phyloP scores from a whole-genome alignment of 2,329 filamentous ascomycete genomes.

The Hypoxylon sp. region DNA sequence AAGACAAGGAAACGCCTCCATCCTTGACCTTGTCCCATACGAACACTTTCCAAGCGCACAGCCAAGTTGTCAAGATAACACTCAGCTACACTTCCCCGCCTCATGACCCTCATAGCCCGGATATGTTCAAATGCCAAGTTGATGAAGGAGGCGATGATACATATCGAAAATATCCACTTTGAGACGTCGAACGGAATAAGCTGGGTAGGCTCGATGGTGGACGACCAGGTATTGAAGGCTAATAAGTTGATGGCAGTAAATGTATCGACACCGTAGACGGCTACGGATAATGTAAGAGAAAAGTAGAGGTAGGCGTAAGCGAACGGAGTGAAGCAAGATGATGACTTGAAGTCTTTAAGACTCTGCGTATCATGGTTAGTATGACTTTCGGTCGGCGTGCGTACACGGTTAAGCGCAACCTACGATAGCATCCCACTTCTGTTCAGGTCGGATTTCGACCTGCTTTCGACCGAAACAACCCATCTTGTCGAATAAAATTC shows the following conservation, averaged over 20 bases:
- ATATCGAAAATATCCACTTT: slow-evolving; percentile 95
- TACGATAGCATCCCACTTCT: slow-evolving; percentile 95
- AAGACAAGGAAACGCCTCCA: slow-evolving; percentile 95
- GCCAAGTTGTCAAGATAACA: slow-evolving; percentile 92
- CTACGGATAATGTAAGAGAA: slow-evolving; percentile 80
- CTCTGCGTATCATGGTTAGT: slow-evolving; percentile 52
- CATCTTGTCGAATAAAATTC: slow-evolving; percentile 63
- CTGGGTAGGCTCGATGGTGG: slow-evolving; percentile 77
- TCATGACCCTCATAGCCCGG: slow-evolving; percentile 83
- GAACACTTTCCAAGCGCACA: slow-evolving; percentile 84
- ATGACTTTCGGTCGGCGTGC: slow-evolving; percentile 8
- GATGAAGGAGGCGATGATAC: slow-evolving; percentile 90
- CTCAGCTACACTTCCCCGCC: slow-evolving; percentile 86
- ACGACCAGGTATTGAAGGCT: slow-evolving; percentile 89
- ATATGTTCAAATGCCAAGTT: slow-evolving; percentile 85
- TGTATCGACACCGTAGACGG: slow-evolving; percentile 89
- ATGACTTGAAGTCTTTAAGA: slow-evolving; percentile 83
- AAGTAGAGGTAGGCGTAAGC: slow-evolving; percentile 90
- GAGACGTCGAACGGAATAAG: slow-evolving; percentile 80
- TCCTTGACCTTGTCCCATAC: slow-evolving; percentile 79
- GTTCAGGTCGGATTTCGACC: slow-evolving; percentile 79
- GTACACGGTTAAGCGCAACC: slow-evolving; percentile 50
- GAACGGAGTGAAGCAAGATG: slow-evolving; percentile 79
- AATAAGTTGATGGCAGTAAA: slow-evolving; percentile 95
- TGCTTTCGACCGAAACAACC: slow-evolving; percentile 72